Percentiles rank a stretch among this genome's conserved stretches.
Evolutionary conservation across 2,329 filamentous ascomycete genomes (phyloP).

Genomic region (Pseudogymnoascus sp.): DNA sequence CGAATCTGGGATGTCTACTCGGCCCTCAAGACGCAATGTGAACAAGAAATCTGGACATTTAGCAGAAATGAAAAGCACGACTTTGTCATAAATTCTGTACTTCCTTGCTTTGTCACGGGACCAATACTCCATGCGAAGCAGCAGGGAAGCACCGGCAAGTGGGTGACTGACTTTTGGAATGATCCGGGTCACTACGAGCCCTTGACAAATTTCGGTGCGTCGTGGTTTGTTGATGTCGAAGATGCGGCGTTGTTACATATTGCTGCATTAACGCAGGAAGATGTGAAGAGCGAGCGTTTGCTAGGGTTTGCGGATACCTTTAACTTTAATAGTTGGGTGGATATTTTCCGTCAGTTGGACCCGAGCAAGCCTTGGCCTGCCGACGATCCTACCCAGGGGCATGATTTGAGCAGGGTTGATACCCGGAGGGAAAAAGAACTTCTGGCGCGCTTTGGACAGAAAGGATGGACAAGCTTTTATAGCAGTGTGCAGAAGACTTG

Average conservation of each 20-base stretch:
- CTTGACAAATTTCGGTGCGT: neutral
- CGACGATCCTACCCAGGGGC: neutral
- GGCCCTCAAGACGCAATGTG: conserved; percentile 32
- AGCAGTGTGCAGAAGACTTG: neutral
- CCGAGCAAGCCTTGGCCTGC: conserved; percentile 6
- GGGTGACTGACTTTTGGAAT: conserved; percentile 4
- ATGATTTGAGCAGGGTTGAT: neutral
- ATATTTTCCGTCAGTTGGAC: neutral
- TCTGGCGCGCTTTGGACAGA: neutral
- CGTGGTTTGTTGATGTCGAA: neutral
- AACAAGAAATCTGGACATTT: conserved; percentile 32
- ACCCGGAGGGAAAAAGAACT: neutral
- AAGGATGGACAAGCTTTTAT: neutral
- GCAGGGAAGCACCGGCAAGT: neutral
- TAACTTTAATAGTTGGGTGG: conserved; percentile 3
- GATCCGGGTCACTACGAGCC: neutral
- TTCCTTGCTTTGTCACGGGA: conserved; percentile 28
- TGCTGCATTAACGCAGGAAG: neutral
- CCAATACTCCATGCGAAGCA: conserved; percentile 17
- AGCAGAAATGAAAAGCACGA: conserved; percentile 21
- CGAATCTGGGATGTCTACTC: conserved; percentile 28
- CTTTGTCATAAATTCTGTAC: conserved; percentile 23
- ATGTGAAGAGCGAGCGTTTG: neutral
- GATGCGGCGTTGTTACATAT: neutral
- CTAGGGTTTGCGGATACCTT: neutral